Evolutionary conservation across 768 basidiomycete species (phyloP), one percentile per base, ranked within the genome.

Genomic region (Amanita rimosa): DNA sequence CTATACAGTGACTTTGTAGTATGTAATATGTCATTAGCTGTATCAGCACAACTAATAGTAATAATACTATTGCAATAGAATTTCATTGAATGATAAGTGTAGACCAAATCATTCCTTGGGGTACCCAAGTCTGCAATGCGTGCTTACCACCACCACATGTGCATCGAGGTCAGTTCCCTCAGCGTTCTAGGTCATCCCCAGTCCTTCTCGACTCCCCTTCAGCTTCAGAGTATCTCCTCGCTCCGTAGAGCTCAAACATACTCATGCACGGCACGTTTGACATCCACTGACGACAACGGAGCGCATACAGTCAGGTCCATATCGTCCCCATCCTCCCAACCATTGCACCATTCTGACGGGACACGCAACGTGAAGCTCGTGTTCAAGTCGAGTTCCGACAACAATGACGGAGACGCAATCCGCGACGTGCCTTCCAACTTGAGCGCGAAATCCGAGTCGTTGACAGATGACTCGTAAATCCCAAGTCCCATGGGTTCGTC

Each of bases 361-460:
- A 39, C 40, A 22, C 39, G 39, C 2, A 39, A 24, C n/a, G 33
- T 43, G 29, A 49, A 49, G 40, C 19, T 49, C 27, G 48, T 29
- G 29, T 33, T 43, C 9, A 49, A n/a, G 11, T 36, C 41, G 6
- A 49, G 24, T 40, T 49, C 48, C 2, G 48, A 43, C 6, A 49
- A 29, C 5, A 49, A 29, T n/a, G 48, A 49, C 17, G 48, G 48
- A 16, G 48, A 49, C n/a, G 33, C 5, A 43, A 8, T 35, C 17
- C 8, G n/a, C 26, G 26, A 19, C 8, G 29, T 26, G 13, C 16
- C 44, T 21, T 16, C 17, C 17, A 45, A 6, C 22, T 29, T 22
- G 5, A 7, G 35, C n/a, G 34, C 34, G 7, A 19, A 10, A 19
- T 31, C 4, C 13, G 31, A 31, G 31, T 21, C 9, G 31, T 21